Evolutionary conservation across 768 basidiomycete species (phyloP).

Genomic region (Melanogaster broomeanus): DNA sequence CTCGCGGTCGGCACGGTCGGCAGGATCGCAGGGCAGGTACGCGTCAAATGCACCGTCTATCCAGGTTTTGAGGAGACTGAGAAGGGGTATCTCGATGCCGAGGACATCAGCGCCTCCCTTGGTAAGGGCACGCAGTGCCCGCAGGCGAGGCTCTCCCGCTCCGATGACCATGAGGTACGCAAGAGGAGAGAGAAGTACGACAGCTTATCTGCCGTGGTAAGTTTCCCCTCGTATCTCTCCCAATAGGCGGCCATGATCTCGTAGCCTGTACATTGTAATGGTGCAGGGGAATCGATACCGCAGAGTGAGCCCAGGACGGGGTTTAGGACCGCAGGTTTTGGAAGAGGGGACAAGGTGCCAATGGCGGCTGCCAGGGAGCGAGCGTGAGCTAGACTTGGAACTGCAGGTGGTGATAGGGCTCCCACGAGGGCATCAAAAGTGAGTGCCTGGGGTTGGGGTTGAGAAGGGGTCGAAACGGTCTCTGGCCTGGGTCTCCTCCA

Average conservation of each 20-base stretch:
- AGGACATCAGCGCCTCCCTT: constrained; percentile 58
- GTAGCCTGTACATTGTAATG: constrained; percentile 67
- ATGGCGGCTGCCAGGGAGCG: constrained; percentile 57
- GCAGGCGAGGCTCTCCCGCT: constrained; percentile 69
- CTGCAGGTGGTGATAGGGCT: constrained; percentile 49
- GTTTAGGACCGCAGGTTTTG: constrained; percentile 51
- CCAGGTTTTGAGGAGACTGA: constrained; percentile 63
- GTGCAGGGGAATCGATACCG: constrained; percentile 47
- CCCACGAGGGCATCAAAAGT: constrained; percentile 50
- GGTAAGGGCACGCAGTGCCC: constrained; percentile 66
- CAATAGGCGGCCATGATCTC: constrained; percentile 73
- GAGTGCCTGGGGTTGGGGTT: constrained; percentile 25
- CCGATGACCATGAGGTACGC: constrained; percentile 54
- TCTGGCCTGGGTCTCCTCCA: constrained; percentile 41
- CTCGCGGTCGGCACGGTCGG: constrained; percentile 59
- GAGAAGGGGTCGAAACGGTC: constrained; percentile 29
- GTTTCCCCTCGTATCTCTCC: constrained; percentile 52
- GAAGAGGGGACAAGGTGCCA: constrained; percentile 53
- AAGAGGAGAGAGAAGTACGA: constrained; percentile 67
- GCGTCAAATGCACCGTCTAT: constrained; percentile 66
- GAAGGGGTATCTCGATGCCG: constrained; percentile 61
- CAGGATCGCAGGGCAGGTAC: constrained; percentile 33
- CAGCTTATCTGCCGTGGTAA: constrained; percentile 59
- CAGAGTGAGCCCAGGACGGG: constrained; percentile 67
- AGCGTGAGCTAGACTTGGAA: constrained; percentile 68